A percentile compares a stretch with the other conserved stretches of the same genome.
phyloP scores from a whole-genome alignment of 1,284 basidiomycete genomes.

The Athelia psychrophila region DNA sequence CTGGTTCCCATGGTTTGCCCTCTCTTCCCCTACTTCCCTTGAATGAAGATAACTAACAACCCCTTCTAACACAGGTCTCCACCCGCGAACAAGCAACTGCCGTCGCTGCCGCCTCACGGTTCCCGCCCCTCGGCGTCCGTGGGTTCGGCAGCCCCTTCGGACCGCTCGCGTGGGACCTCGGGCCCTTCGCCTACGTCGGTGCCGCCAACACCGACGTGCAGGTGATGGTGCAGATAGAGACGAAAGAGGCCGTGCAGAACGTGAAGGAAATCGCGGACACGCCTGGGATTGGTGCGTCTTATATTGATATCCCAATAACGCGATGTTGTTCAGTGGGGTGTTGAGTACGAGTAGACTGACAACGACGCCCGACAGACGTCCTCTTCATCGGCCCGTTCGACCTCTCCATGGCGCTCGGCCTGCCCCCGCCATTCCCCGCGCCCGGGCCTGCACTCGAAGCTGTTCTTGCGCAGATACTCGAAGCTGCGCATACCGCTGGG shows the following conservation, averaged over 20 bases:
- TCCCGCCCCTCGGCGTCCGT: slow-evolving; percentile 54
- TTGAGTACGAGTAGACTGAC: slow-evolving; percentile 16
- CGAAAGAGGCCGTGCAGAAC: slow-evolving; percentile 55
- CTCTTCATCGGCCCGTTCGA: slow-evolving; percentile 72
- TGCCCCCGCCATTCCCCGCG: slow-evolving; percentile 56
- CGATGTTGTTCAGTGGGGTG: background rate
- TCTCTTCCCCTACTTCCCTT: background rate
- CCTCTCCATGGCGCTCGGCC: slow-evolving; percentile 58
- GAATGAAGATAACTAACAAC: background rate
- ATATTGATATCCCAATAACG: background rate
- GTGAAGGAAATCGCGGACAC: slow-evolving; percentile 60
- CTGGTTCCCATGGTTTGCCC: slow-evolving; percentile 60
- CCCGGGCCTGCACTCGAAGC: slow-evolving; percentile 61
- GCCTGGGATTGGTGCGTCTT: slow-evolving; percentile 53
- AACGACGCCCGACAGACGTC: slow-evolving; percentile 33
- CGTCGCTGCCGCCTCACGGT: slow-evolving; percentile 51
- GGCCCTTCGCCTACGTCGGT: slow-evolving; percentile 47
- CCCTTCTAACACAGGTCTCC: slow-evolving; percentile 41
- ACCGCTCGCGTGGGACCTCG: slow-evolving; percentile 52
- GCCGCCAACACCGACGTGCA: slow-evolving; percentile 55
- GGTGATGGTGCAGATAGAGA: slow-evolving; percentile 70
- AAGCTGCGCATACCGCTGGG: slow-evolving; percentile 48
- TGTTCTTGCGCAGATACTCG: slow-evolving; percentile 44
- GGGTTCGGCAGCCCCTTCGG: slow-evolving; percentile 64
- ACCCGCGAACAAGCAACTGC: slow-evolving; percentile 54